phyloP scores from a whole-genome alignment of 345 rosid species.

The Pistacia vera region DNA sequence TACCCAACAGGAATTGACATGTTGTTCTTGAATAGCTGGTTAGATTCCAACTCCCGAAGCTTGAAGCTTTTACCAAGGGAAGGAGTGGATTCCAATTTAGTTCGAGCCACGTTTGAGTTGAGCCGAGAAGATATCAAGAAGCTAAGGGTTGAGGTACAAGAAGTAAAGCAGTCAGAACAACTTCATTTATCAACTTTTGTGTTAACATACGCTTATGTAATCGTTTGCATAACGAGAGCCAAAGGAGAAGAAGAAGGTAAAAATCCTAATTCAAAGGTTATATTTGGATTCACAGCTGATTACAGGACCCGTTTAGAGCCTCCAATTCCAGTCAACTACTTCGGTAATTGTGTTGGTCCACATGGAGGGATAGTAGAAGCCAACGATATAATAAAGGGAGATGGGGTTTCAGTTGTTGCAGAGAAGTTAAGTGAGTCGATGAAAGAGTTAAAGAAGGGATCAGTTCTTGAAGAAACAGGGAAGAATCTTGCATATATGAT shows the following conservation, averaged over 20 bases:
- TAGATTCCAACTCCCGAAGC: constrained; percentile 9
- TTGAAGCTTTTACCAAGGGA: background rate
- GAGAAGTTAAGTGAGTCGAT: constrained; percentile 19
- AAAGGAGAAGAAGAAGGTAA: constrained; percentile 3
- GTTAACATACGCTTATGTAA: constrained; percentile 13
- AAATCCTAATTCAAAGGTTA: background rate
- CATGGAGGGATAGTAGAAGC: background rate
- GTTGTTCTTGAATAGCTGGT: background rate
- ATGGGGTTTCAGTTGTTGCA: constrained; percentile 12
- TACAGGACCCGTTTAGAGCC: constrained; percentile 30
- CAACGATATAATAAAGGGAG: background rate
- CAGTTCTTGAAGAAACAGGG: too few species aligned
- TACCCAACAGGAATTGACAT: constrained; percentile 16
- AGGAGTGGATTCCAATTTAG: background rate
- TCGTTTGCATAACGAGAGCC: constrained; percentile 23
- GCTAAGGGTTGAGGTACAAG: constrained; percentile 11
- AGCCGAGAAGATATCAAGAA: constrained; percentile 25
- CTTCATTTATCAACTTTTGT: constrained; percentile 38
- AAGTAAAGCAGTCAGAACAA: too few species aligned
- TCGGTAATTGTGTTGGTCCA: constrained; percentile 29
- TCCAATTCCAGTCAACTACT: constrained; percentile 24
- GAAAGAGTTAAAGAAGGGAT: constrained; percentile 4
- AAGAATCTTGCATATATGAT: too few species aligned
- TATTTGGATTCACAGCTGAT: constrained; percentile 23
- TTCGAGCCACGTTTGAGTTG: constrained; percentile 24